Percentiles rank a stretch among this genome's conserved stretches.
Evolutionary conservation across 2,329 filamentous ascomycete species (phyloP).

Genomic region (Neurospora crassa): DNA sequence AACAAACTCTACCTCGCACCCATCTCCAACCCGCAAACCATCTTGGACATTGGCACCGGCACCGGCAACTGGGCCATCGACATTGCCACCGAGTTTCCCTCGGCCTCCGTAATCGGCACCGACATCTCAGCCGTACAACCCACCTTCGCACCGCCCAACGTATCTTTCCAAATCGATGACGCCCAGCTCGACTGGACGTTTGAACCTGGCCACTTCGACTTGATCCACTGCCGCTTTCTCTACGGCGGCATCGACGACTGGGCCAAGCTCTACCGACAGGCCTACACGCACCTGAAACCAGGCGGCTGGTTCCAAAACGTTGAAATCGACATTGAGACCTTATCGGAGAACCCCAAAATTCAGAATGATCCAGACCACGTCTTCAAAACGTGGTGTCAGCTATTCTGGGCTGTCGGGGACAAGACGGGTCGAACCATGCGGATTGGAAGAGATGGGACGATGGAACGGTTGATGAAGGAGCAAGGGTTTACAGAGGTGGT

Average conservation of each 20-base stretch:
- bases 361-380: neutral
- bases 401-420: conserved; percentile 1
- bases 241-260: neutral
- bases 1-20: neutral
- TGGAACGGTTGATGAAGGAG: neutral
- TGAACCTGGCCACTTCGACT: neutral
- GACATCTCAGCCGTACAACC: neutral
- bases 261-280: neutral
- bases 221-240: neutral
- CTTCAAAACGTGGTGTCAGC: conserved; percentile 1
- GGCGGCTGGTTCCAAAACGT: conserved; percentile 6
- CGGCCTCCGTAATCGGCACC: neutral
- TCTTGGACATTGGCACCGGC: neutral
- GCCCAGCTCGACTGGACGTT: neutral
- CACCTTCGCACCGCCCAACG: neutral
- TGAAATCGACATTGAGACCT: conserved; percentile 11
- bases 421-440: neutral
- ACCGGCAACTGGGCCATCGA: neutral
- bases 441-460: neutral
- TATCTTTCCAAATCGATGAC: neutral
- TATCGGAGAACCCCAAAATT: conserved; percentile 8
- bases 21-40: neutral
- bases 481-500: neutral
- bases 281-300: neutral
- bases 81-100: neutral